These are phyloP conservation scores for Peziza echinospora DNA, from an alignment of 495 filamentous ascomycete genomes.

Conservation along the genomic window DNA sequence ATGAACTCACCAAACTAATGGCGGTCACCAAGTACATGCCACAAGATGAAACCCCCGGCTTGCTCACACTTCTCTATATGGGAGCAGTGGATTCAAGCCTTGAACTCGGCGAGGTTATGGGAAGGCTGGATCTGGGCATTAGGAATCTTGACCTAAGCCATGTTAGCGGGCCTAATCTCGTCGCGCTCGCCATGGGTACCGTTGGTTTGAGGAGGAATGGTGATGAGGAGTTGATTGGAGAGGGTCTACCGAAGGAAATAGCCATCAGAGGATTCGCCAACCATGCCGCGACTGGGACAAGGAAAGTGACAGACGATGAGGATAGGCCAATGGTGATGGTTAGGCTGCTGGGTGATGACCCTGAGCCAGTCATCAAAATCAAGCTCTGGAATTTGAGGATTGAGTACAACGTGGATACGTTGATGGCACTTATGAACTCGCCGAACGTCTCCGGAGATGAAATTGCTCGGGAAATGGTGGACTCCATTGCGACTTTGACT, in stretches of 20 bases:
- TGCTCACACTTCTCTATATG: constrained; percentile 52
- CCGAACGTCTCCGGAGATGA: constrained; percentile 46
- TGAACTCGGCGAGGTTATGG: constrained; percentile 41
- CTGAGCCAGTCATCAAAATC: constrained; percentile 72
- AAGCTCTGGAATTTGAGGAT: constrained; percentile 59
- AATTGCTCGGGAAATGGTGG: constrained; percentile 50
- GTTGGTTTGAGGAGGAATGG: constrained; percentile 39
- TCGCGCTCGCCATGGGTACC: constrained; percentile 47
- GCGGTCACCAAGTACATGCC: constrained; percentile 87
- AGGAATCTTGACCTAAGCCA: constrained; percentile 52
- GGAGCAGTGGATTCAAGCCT: constrained; percentile 36
- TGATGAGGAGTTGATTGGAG: constrained; percentile 44
- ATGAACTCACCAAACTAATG: constrained; percentile 59
- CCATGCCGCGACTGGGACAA: constrained; percentile 4
- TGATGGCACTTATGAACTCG: constrained; percentile 57
- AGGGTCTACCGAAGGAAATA: constrained; percentile 23
- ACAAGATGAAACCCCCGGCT: constrained; percentile 81
- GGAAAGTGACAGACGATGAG: constrained; percentile 12
- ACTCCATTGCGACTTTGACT: constrained; percentile 57
- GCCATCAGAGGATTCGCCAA: constrained; percentile 7
- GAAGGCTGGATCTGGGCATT: constrained; percentile 33
- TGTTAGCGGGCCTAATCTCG: constrained; percentile 60
- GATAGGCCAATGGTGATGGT: constrained; percentile 45
- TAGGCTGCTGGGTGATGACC: constrained; percentile 76
- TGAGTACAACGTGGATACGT: constrained; percentile 65